Conservation (phyloP, 345 rosid species). For the Salix koriyanagi region DNA sequence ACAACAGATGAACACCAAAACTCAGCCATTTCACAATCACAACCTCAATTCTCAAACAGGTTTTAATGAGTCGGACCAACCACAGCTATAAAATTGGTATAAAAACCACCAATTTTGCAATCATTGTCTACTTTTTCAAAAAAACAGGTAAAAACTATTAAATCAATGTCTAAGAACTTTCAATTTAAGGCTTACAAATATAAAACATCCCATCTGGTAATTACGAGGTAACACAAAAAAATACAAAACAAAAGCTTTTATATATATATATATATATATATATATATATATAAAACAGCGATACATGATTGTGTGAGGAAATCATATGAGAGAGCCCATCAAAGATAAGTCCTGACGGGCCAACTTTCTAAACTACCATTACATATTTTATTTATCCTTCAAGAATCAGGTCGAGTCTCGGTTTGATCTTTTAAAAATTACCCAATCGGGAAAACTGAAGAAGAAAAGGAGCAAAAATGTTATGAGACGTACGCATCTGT, state of each 20-base stretch:
- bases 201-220: background rate
- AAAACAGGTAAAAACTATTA: background rate
- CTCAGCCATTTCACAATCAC: background rate
- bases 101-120: background rate
- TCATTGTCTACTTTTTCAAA: background rate
- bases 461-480: background rate
- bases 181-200: background rate
- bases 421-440: background rate
- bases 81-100: background rate
- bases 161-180: background rate
- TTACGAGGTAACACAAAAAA: background rate
- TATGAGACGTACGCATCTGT: constrained; percentile 48
- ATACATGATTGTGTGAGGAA: background rate
- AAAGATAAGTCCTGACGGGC: background rate
- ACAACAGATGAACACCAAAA: background rate
- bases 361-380: background rate
- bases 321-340: background rate
- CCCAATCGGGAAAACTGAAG: background rate
- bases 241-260: background rate
- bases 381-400: background rate
- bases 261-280: no score
- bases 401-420: background rate
- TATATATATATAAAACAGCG: background rate
- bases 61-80: background rate
- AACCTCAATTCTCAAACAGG: background rate